Evolutionary conservation across 345 rosid genomes (phyloP), one percentile per base, ranked within the genome.

Genomic region (Camelina hispida): DNA sequence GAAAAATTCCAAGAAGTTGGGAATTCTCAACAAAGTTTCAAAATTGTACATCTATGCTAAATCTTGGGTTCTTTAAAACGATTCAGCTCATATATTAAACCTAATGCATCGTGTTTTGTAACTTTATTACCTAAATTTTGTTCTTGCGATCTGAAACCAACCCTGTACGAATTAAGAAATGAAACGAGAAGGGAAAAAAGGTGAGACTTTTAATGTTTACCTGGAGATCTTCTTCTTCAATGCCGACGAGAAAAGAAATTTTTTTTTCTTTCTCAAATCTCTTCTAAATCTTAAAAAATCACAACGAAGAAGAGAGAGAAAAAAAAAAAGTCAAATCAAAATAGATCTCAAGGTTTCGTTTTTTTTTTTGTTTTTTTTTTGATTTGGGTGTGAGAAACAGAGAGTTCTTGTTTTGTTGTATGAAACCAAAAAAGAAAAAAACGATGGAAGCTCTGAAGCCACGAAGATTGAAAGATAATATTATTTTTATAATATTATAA

Each of bases 141-240:
- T 69, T 81, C 66, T 78, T 48, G 71, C 66, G 68, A 67, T 68
- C 75, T 55, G 43, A 58, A 62, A 10, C 25, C 37, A 62, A 10
- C 25, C 37, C 59, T 55, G 51, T 16, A 51, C 37, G 35, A 4
- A 42, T 59, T 51, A 15, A 28, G 25, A 35, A 46, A 16, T 7
- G 7, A 46, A 28, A 28, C 30, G n/a, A 53, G 17, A 46, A 17
- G 62, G 47, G 38, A 51, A 51, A 68, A 68, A 42, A 7, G 69
- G 46, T 63, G 60, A 50, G 53, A 53, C 18, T 4, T 1, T 9
- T 38, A 0, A 0, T 4, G 0, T 9, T 9, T 1, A 68, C 79
- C 64, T 76, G n/a, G 42, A 63, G 4, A 4, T 25, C 28, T 25
- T 28, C 30, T 28, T 46, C 38, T 62, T 77, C 66, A 70, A 47